Evolutionary conservation across 2,329 filamentous ascomycete genomes (phyloP).

Genomic region (Trichoderma polysporum): DNA sequence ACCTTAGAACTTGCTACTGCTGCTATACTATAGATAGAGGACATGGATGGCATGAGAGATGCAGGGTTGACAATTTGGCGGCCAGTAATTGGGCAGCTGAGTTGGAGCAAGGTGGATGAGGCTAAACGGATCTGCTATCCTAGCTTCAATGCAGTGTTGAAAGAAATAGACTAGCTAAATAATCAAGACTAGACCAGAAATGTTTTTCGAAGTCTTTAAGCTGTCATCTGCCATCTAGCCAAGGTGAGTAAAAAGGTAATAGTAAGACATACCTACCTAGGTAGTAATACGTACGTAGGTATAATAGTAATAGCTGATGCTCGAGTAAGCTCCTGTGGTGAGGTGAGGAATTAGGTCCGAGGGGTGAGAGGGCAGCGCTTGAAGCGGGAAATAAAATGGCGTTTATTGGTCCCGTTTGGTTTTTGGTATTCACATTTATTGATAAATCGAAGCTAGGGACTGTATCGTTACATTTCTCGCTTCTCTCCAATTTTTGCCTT

Average conservation of each 20-base stretch:
- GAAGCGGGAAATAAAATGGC: not conserved
- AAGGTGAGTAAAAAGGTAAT: not conserved
- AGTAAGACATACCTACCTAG: not conserved
- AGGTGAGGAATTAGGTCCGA: not conserved
- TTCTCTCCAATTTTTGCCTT: not conserved
- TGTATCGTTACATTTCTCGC: not conserved
- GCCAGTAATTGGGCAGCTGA: constrained; percentile 4
- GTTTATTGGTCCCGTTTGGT: not conserved
- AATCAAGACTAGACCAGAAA: not conserved
- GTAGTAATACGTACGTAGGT: not conserved
- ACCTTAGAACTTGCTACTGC: not conserved
- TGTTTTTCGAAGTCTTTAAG: not conserved
- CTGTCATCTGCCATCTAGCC: not conserved
- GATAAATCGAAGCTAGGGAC: not conserved
- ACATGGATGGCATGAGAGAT: not conserved
- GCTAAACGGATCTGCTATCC: constrained; percentile 15
- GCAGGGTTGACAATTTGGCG: constrained; percentile 7
- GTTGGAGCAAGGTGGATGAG: not conserved
- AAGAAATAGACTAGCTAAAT: too few species aligned
- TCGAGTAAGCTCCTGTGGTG: not conserved
- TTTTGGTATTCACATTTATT: constrained; percentile 7
- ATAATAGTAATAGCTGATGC: not conserved
- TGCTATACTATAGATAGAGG: not conserved
- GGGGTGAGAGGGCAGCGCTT: not conserved
- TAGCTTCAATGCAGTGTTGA: not conserved